A percentile compares a stretch with the other conserved stretches of the same genome.
Conservation (phyloP, 1,284 basidiomycete species). For the Wolfiporia cocos region DNA sequence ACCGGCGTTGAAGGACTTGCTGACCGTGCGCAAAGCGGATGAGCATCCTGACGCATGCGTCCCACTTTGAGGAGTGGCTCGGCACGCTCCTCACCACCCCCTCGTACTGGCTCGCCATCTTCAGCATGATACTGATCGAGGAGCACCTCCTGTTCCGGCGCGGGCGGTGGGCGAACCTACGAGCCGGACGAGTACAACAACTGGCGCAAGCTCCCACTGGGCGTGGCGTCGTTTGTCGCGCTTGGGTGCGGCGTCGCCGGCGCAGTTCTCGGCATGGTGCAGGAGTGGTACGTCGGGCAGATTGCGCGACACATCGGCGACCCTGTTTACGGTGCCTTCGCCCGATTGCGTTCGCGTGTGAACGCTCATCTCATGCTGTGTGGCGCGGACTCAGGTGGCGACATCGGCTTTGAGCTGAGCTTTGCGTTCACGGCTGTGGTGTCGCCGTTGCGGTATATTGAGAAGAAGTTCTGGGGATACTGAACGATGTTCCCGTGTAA, state of each 20-base stretch:
- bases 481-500: slow-evolving; percentile 1
- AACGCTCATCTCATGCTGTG: not conserved
- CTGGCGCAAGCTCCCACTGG: slow-evolving; percentile 21
- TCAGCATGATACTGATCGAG: slow-evolving; percentile 24
- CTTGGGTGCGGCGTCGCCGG: slow-evolving; percentile 23
- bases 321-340: slow-evolving; percentile 4
- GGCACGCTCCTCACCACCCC: slow-evolving; percentile 26
- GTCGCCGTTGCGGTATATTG: slow-evolving; percentile 24
- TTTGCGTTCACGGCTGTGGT: slow-evolving; percentile 23
- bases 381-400: slow-evolving; percentile 12
- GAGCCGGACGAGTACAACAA: slow-evolving; percentile 25
- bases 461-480: slow-evolving; percentile 17
- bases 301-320: slow-evolving; percentile 17
- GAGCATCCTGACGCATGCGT: too few species aligned
- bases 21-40: too few species aligned
- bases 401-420: slow-evolving; percentile 28
- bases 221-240: slow-evolving; percentile 24
- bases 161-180: slow-evolving; percentile 25
- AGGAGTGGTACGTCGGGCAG: slow-evolving; percentile 25
- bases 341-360: not conserved
- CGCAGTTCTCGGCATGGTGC: slow-evolving; percentile 26
- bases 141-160: slow-evolving; percentile 32
- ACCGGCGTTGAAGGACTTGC: too few species aligned
- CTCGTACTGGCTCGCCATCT: slow-evolving; percentile 31
- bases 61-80: slow-evolving; percentile 28